phyloP scores from a whole-genome alignment of 2,329 filamentous ascomycete species.

The Exophiala mesophila region DNA sequence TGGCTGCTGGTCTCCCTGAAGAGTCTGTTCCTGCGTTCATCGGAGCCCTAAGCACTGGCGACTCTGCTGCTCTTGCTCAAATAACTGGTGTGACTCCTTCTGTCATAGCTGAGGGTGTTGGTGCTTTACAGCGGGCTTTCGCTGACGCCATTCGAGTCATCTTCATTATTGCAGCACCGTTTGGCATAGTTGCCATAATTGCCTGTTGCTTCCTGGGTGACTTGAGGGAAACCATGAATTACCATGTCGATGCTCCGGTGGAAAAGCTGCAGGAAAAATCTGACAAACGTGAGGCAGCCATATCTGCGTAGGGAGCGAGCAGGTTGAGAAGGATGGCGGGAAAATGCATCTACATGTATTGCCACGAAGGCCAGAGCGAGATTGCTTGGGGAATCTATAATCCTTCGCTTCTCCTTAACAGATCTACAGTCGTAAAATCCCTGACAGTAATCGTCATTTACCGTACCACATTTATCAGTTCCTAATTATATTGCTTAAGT shows the following conservation, averaged over 20 bases:
- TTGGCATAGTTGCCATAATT: slow-evolving; percentile 4
- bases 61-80: slow-evolving; percentile 4
- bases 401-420: too few relatives aligned
- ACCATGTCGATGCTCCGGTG: slow-evolving; percentile 15
- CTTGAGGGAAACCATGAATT: slow-evolving; percentile 13
- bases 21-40: slow-evolving; percentile 10
- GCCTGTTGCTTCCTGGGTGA: slow-evolving; percentile 11
- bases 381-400: too few relatives aligned
- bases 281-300: background rate
- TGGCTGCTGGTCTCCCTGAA: slow-evolving; percentile 6
- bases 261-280: slow-evolving; percentile 13
- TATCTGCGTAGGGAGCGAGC: too few relatives aligned
- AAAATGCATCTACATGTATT: too few relatives aligned
- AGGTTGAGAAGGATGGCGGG: too few relatives aligned
- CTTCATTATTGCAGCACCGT: slow-evolving; percentile 14
- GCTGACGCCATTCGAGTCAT: slow-evolving; percentile 14
- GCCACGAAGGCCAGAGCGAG: too few relatives aligned
- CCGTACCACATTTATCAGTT: too few relatives aligned
- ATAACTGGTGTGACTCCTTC: slow-evolving; percentile 5
- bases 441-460: too few relatives aligned
- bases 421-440: too few relatives aligned
- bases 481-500: too few relatives aligned
- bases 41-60: slow-evolving; percentile 8
- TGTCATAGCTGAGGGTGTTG: background rate
- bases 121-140: slow-evolving; percentile 11